Percentiles rank a stretch among this genome's conserved stretches.
Evolutionary conservation across 805 yeast species (phyloP).

Genomic region (Kuraishia ogatae): DNA sequence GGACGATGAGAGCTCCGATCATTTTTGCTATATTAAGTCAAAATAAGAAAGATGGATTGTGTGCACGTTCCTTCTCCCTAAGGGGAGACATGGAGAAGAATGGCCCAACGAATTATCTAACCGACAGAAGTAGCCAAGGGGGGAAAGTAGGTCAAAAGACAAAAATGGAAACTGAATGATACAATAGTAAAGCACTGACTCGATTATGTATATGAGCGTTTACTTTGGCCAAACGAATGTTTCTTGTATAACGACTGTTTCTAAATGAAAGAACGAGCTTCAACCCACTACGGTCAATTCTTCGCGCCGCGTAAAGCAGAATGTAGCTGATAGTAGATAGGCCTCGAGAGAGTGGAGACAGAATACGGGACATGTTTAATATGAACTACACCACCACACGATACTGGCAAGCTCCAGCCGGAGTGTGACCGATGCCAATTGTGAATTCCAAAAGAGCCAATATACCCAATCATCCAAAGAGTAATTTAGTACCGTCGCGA

Average conservation of each 20-base stretch:
- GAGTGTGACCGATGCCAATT: not conserved
- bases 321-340: not conserved
- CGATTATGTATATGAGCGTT: too few species aligned
- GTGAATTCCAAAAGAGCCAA: not conserved
- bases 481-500: not conserved
- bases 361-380: not conserved
- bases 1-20: not conserved
- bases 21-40: not conserved
- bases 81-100: not conserved
- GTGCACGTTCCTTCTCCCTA: not conserved
- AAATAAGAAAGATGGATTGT: not conserved
- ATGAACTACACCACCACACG: not conserved
- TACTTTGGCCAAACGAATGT: too few species aligned
- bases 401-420: not conserved
- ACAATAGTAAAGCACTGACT: too few species aligned
- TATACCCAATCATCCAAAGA: not conserved
- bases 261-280: too few species aligned
- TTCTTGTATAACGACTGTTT: too few species aligned
- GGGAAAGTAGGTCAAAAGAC: too few species aligned
- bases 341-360: not conserved
- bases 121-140: too few species aligned
- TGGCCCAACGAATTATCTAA: not conserved
- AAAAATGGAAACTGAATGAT: too few species aligned
- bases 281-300: not conserved
- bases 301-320: not conserved